These are phyloP conservation scores for Clitocybe nebularis DNA, from an alignment of 1,284 basidiomycete genomes.

Conservation along the genomic window DNA sequence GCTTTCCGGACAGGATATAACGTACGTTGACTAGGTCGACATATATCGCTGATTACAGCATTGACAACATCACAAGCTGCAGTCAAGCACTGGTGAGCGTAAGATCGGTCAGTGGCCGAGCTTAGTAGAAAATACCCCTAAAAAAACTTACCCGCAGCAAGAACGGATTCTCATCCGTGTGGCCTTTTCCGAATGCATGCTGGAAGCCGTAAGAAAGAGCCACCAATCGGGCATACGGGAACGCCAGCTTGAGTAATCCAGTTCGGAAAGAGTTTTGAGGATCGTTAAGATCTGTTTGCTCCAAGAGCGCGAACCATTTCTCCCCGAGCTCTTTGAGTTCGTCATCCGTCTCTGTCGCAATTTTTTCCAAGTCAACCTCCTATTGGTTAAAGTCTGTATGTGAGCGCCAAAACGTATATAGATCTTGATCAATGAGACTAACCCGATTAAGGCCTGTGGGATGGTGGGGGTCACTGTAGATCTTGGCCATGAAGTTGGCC, in stretches of 20 bases:
- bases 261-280: slow-evolving; percentile 57
- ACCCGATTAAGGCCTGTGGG: slow-evolving; percentile 73
- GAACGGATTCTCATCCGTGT: slow-evolving; percentile 58
- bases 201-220: slow-evolving; percentile 76
- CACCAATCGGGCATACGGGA: slow-evolving; percentile 64
- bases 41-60: slow-evolving; percentile 60
- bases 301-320: slow-evolving; percentile 51
- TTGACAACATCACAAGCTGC: slow-evolving; percentile 63
- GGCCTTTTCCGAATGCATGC: slow-evolving; percentile 59
- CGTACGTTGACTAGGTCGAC: slow-evolving; percentile 51
- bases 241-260: slow-evolving; percentile 59
- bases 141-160: slow-evolving; percentile 53
- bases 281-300: slow-evolving; percentile 47
- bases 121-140: background rate
- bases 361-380: slow-evolving; percentile 57
- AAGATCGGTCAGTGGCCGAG: background rate
- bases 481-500: slow-evolving; percentile 53
- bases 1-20: slow-evolving; percentile 8
- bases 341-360: slow-evolving; percentile 69
- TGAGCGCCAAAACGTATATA: slow-evolving; percentile 6
- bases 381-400: slow-evolving; percentile 22
- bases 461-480: slow-evolving; percentile 71
- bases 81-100: slow-evolving; percentile 44
- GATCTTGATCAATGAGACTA: slow-evolving; percentile 8
- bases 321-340: slow-evolving; percentile 47